Percentiles rank a stretch among this genome's conserved stretches.
phyloP scores from a whole-genome alignment of 257 asterid genomes.

The Solanum dulcamara region DNA sequence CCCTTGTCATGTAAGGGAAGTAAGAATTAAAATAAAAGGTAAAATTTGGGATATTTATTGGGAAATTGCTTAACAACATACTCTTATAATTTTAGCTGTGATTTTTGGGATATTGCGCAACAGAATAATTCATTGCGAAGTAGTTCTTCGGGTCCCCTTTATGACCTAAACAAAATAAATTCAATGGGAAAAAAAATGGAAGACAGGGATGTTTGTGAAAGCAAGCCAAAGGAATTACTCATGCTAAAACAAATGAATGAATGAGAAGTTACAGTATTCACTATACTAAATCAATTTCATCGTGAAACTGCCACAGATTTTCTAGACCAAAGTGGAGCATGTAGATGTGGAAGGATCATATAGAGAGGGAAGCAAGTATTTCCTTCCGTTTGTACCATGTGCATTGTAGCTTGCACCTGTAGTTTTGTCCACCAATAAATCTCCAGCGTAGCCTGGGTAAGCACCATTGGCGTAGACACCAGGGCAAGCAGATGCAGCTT shows the following conservation, averaged over 20 bases:
- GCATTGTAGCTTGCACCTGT: constrained; percentile 81
- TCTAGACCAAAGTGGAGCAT: constrained; percentile 63
- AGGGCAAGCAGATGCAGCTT: constrained; percentile 68
- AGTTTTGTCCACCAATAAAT: constrained; percentile 39
- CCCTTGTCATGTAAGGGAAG: too few species aligned
- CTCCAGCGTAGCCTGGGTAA: constrained; percentile 69
- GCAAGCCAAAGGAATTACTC: background rate
- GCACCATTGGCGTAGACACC: constrained; percentile 76
- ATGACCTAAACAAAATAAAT: too few species aligned
- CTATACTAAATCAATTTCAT: background rate
- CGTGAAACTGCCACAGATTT: background rate
- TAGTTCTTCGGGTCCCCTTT: too few species aligned
- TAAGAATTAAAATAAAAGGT: too few species aligned
- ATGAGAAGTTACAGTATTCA: background rate
- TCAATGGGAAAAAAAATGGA: background rate
- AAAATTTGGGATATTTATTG: background rate
- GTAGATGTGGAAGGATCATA: constrained; percentile 47
- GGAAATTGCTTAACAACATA: background rate
- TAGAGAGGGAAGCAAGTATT: constrained; percentile 55
- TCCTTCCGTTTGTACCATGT: constrained; percentile 44
- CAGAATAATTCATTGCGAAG: too few species aligned
- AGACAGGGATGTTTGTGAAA: background rate
- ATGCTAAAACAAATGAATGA: background rate
- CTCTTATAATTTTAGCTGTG: background rate
- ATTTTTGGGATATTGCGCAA: background rate